Evolutionary conservation across 1,284 basidiomycete species (phyloP).

Genomic region (Sanghuangporus weigelae): DNA sequence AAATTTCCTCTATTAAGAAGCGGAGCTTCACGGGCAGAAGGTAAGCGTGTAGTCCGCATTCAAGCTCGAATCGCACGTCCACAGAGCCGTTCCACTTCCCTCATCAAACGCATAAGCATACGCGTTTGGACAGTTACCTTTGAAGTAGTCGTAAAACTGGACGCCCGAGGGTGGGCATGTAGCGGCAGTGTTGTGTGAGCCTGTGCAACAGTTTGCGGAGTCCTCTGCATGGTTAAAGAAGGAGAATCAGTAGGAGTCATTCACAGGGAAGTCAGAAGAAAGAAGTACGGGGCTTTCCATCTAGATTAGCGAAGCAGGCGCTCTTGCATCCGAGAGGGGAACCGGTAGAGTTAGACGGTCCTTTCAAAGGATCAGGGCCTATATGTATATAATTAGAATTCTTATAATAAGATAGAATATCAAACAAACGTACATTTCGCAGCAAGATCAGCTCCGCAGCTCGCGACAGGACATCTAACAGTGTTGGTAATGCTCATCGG

Average conservation of each 20-base stretch:
- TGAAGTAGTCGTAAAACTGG: conserved; percentile 51
- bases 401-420: no score
- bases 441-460: conserved; percentile 50
- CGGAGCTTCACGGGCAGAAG: conserved; percentile 47
- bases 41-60: conserved; percentile 52
- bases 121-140: conserved; percentile 45
- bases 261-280: not conserved
- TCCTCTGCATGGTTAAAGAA: conserved; percentile 21
- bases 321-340: conserved; percentile 52
- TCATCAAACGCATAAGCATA: conserved; percentile 60
- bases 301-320: conserved; percentile 52
- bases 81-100: conserved; percentile 45
- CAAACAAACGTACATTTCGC: conserved; percentile 38
- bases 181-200: conserved; percentile 39
- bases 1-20: no score
- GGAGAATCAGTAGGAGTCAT: not conserved
- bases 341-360: conserved; percentile 47
- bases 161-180: conserved; percentile 50
- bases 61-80: conserved; percentile 38
- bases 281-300: conserved; percentile 35
- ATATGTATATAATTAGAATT: no score
- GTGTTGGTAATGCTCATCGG: conserved; percentile 51
- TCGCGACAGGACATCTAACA: conserved; percentile 42
- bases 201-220: conserved; percentile 51
- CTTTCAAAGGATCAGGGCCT: conserved; percentile 48